phyloP scores from a whole-genome alignment of 176 grass and related monocot genomes.

The Juncus effusus region DNA sequence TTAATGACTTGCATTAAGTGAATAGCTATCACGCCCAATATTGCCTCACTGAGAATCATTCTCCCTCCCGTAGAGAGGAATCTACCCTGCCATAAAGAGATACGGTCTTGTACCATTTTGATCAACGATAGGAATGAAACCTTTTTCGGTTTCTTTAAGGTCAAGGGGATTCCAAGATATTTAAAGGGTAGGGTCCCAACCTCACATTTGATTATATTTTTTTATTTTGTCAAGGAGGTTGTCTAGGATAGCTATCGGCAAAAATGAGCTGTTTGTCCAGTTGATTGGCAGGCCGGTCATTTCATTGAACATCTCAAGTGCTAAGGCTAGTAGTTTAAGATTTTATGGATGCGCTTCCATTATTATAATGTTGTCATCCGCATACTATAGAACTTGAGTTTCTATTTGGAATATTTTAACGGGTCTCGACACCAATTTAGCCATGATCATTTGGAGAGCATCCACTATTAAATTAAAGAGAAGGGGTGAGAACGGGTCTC shows the following conservation, averaged over 20 bases:
- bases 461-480: not conserved
- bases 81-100: not conserved
- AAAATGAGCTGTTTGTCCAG: not conserved
- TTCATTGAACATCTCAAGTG: not conserved
- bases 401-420: no score
- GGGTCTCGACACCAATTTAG: no score
- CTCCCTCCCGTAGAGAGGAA: not conserved
- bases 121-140: not conserved
- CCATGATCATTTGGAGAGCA: not conserved
- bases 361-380: not conserved
- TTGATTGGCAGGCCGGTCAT: not conserved
- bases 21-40: no score
- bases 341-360: not conserved
- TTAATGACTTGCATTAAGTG: not conserved
- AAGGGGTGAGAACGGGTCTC: not conserved
- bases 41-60: not conserved
- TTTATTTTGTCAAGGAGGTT: no score
- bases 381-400: not conserved
- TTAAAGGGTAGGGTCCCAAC: not conserved
- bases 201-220: not conserved
- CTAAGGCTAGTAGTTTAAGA: not conserved
- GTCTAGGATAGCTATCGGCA: not conserved
- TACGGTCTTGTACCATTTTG: not conserved
- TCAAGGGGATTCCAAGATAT: conserved; percentile 1
- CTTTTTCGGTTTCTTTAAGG: not conserved